Percentiles rank a stretch among this genome's conserved stretches.
Conservation (phyloP, 2,329 filamentous ascomycete genomes). For the Aspergillus calidoustus region DNA sequence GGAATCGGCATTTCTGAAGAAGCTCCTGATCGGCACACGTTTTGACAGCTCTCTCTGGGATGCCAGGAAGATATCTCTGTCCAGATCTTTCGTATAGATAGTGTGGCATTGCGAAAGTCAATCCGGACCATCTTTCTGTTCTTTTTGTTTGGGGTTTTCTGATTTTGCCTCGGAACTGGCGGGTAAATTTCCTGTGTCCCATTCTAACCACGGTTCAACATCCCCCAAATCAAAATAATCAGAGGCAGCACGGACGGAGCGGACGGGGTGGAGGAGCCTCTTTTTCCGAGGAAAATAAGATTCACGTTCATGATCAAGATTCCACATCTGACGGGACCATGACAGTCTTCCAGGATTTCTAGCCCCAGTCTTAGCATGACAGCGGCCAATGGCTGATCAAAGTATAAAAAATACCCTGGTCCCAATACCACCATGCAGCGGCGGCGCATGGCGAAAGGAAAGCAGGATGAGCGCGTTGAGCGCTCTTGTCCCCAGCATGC, state of each 20-base stretch:
- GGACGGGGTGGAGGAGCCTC: slow-evolving; percentile 6
- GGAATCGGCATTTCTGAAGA: slow-evolving; percentile 14
- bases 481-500: background rate
- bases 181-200: slow-evolving; percentile 4
- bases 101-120: background rate
- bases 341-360: slow-evolving; percentile 7
- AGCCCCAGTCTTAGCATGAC: slow-evolving; percentile 5
- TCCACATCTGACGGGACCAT: background rate
- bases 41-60: slow-evolving; percentile 17
- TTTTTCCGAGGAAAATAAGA: slow-evolving; percentile 11
- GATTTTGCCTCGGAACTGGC: slow-evolving; percentile 1
- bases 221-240: slow-evolving; percentile 2
- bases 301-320: slow-evolving; percentile 13
- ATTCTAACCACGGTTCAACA: background rate
- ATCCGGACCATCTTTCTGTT: background rate
- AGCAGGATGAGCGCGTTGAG: background rate
- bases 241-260: background rate
- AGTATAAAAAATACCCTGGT: slow-evolving; percentile 9
- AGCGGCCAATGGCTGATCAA: slow-evolving; percentile 3
- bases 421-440: background rate
- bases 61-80: background rate
- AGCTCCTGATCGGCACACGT: slow-evolving; percentile 22
- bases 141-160: background rate
- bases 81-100: background rate
- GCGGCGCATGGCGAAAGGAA: background rate